Conservation (phyloP, 192 early-diverging fungal species). For the Lobosporangium transversale region DNA sequence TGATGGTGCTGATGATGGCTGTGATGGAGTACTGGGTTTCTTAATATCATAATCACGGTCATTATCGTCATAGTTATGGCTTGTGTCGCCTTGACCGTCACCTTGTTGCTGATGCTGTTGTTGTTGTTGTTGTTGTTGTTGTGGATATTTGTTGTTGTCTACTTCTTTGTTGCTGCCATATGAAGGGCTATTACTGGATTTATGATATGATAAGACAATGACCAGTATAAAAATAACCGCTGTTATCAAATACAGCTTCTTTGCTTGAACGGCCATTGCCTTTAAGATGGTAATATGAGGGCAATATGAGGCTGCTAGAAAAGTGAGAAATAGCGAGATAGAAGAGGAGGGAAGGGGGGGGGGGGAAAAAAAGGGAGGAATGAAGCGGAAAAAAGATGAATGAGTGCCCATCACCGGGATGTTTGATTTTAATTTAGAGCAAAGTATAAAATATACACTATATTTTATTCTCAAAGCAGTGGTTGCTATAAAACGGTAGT, state of each 20-base stretch:
- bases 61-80: constrained; percentile 14
- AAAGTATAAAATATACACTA: too few relatives aligned
- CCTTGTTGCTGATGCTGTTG: too few relatives aligned
- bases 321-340: neutral
- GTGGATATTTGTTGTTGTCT: neutral
- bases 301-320: neutral
- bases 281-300: too few relatives aligned
- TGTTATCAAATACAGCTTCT: constrained; percentile 36
- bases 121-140: neutral
- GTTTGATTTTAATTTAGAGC: too few relatives aligned
- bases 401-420: neutral
- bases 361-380: neutral
- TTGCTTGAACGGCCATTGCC: constrained; percentile 26
- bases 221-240: constrained; percentile 32
- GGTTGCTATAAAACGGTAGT: too few relatives aligned
- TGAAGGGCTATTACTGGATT: neutral
- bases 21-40: neutral
- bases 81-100: neutral
- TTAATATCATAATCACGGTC: constrained; percentile 10
- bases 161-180: neutral
- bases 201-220: constrained; percentile 42
- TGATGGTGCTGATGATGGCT: too few relatives aligned
- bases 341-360: neutral
- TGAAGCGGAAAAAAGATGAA: neutral
- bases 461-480: neutral